A percentile compares a stretch with the other conserved stretches of the same genome.
These are phyloP conservation scores for Oryza longistaminata DNA, from an alignment of 176 grass and related monocot species.

Conservation along the genomic window DNA sequence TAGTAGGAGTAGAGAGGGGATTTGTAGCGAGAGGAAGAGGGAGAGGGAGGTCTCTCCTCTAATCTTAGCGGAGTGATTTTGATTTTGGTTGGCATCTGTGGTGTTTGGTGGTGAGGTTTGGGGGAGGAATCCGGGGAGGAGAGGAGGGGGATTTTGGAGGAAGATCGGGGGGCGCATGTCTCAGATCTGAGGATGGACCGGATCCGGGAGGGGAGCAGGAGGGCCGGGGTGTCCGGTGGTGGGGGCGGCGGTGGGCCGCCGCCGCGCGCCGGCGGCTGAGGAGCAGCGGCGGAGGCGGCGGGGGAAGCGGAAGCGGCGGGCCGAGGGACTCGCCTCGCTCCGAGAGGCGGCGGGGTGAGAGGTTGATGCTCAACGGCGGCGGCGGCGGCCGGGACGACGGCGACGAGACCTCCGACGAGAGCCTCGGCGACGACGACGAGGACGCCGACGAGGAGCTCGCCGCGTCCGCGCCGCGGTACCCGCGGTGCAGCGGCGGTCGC, in stretches of 20 bases:
- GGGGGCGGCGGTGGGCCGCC: conserved; percentile 36
- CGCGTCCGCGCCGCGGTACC: conserved; percentile 45
- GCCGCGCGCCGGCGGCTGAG: conserved; percentile 45
- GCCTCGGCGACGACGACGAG: conserved; percentile 71
- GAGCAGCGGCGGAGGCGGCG: conserved; percentile 59
- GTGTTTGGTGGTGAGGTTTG: not conserved
- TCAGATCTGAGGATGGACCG: conserved; percentile 80
- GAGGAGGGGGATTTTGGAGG: not conserved
- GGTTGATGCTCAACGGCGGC: conserved; percentile 66
- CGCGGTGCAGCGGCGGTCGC: conserved; percentile 44
- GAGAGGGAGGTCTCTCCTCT: conserved; percentile 11
- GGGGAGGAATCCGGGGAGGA: conserved; percentile 37
- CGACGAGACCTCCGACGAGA: conserved; percentile 89
- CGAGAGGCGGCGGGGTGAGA: conserved; percentile 54
- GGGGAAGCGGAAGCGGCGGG: conserved; percentile 18
- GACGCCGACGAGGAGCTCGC: conserved; percentile 76
- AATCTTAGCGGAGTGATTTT: not conserved
- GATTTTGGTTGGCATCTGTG: conserved; percentile 29
- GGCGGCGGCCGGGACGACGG: conserved; percentile 52
- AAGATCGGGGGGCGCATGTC: conserved; percentile 45
- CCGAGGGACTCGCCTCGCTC: conserved; percentile 51
- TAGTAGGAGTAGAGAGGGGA: not conserved
- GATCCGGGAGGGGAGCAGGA: conserved; percentile 56
- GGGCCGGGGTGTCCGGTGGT: conserved; percentile 44
- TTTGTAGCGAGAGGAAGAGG: not conserved